Evolutionary conservation across 192 early-diverging fungal species (phyloP), one percentile per base, ranked within the genome.

Genomic region (Mortierella hygrophila): DNA sequence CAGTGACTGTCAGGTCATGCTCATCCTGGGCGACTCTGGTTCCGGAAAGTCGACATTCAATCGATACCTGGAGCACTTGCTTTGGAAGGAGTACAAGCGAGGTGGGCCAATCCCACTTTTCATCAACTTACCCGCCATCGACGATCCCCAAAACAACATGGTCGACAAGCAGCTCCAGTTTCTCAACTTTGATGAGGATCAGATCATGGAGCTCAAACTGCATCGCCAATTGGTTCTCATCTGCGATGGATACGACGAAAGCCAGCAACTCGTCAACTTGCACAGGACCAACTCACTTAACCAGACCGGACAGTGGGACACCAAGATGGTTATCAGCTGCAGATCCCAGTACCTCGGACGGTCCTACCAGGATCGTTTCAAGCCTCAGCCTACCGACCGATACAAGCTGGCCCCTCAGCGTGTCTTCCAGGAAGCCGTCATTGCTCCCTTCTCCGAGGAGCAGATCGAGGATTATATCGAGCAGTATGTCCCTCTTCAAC

Each of bases 271-370:
- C 38, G 11, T 42, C 35, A 72, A 72, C 7, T 20, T 72, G 18
- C 70, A 72, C 41, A 44, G 21, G 18, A 72, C n/a, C 70, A 72
- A 72, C 70, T 37, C 6, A 9, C 41, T 72, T n/a, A 72, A 72
- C 70, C 35, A n/a, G 7, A 16, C 38, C 3, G 23, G 23, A 6
- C 70, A 72, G 41, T 72, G 70, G 70, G 13, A 72, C 10, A 37
- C 41, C 70, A 72, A 72, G 70, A 44, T 72, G 70, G 40, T 72
- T 3, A 72, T 72, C 41, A 72, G 38, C 23, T 72, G 70, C 40
- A 37, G 70, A 20, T n/a, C 20, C 16, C 70, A 72, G 40, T 72
- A 72, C 41, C 70, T 72, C 41, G 70, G 35, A 4, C 42, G 20
- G 0, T 16, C 32, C 2, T 72, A 72, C 41, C 42, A 20, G 6